These are phyloP conservation scores for Xerocomus spinulosus DNA, from an alignment of 768 basidiomycete species.

Conservation along the genomic window DNA sequence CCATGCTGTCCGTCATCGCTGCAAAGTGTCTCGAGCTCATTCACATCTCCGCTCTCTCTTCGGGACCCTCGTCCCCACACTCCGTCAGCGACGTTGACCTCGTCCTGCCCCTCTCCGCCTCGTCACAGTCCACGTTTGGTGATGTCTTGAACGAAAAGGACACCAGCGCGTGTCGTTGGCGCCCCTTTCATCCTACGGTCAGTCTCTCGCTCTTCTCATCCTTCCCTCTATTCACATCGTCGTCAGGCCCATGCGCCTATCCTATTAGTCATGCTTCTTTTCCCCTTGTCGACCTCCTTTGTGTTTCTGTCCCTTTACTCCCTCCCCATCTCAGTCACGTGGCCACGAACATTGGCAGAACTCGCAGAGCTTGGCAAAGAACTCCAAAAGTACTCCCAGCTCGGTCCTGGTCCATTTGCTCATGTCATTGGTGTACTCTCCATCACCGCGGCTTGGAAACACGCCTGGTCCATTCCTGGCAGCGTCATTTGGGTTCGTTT, in stretches of 20 bases:
- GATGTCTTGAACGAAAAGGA: constrained; percentile 41
- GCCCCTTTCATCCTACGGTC: constrained; percentile 34
- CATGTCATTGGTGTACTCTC: constrained; percentile 84
- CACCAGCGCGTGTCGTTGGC: constrained; percentile 25
- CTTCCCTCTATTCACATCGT: constrained; percentile 8
- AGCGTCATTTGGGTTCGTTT: constrained; percentile 81
- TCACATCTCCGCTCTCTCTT: constrained; percentile 39
- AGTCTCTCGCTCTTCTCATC: constrained; percentile 16
- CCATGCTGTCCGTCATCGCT: constrained; percentile 50
- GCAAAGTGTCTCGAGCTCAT: constrained; percentile 52
- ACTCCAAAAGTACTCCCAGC: constrained; percentile 73
- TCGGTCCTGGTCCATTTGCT: constrained; percentile 54
- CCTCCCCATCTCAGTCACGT: constrained; percentile 66
- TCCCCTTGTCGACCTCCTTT: constrained; percentile 61
- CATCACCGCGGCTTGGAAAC: constrained; percentile 88
- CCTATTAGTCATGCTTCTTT: constrained; percentile 63
- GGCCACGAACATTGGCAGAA: constrained; percentile 74
- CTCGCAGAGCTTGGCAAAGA: constrained; percentile 71
- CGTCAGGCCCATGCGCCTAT: constrained; percentile 53
- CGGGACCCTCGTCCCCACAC: constrained; percentile 45
- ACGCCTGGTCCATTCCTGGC: constrained; percentile 95
- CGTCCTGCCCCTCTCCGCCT: constrained; percentile 54
- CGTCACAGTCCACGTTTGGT: constrained; percentile 43
- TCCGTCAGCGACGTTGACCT: constrained; percentile 38
- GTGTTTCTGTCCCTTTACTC: constrained; percentile 45